phyloP scores from a whole-genome alignment of 495 filamentous ascomycete genomes.

The Lasiosphaeriaceae sp. region DNA sequence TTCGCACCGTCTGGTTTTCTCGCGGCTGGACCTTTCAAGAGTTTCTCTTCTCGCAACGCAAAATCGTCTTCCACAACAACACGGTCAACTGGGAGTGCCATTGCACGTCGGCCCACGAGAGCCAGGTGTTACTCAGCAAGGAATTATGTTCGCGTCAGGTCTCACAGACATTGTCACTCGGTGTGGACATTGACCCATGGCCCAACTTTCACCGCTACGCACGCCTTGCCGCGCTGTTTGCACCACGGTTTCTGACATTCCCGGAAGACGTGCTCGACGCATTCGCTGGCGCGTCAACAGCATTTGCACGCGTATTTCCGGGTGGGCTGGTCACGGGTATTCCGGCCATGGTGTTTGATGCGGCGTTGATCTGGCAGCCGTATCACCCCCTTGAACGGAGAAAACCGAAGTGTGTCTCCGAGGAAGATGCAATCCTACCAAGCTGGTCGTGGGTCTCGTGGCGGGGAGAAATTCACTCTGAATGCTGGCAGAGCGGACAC shows the following conservation, averaged over 20 bases:
- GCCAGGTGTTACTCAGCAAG: not conserved
- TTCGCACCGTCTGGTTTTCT: constrained; percentile 11
- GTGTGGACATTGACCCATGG: constrained; percentile 8
- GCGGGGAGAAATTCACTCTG: constrained; percentile 15
- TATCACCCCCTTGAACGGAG: constrained; percentile 7
- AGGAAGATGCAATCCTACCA: constrained; percentile 8
- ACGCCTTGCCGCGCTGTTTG: constrained; percentile 10
- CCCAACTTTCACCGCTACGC: constrained; percentile 18
- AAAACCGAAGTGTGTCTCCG: not conserved
- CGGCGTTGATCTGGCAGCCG: constrained; percentile 18
- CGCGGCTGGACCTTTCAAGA: constrained; percentile 27
- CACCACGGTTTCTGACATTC: constrained; percentile 6
- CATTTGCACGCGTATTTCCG: not conserved
- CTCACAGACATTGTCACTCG: not conserved
- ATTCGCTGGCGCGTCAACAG: constrained; percentile 12
- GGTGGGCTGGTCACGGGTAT: constrained; percentile 19
- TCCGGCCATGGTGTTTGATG: constrained; percentile 12
- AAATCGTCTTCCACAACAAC: constrained; percentile 20
- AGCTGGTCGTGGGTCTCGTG: constrained; percentile 25
- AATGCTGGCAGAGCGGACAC: constrained; percentile 11
- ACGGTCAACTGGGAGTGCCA: constrained; percentile 19
- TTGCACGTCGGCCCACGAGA: constrained; percentile 11
- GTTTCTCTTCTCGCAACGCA: constrained; percentile 15
- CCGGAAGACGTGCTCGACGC: constrained; percentile 17
- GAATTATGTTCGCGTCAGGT: not conserved